Conservation (phyloP, 2,329 filamentous ascomycete genomes). For the Pezicula radicicola region DNA sequence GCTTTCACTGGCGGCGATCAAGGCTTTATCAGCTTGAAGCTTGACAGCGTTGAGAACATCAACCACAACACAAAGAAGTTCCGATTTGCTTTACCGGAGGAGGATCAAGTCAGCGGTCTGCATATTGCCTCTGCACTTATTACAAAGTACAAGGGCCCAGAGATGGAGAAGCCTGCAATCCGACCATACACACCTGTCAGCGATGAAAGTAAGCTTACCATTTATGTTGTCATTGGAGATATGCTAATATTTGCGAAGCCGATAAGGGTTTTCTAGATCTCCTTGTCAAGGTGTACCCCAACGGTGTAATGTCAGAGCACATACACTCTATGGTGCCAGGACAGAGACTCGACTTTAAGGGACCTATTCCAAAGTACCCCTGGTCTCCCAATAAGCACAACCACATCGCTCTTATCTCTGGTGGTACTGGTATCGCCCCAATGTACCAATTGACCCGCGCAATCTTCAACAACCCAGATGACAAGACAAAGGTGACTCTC, state of each 20-base stretch:
- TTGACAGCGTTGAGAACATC: constrained; percentile 74
- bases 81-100: constrained; percentile 81
- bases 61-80: constrained; percentile 96
- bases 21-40: constrained; percentile 79
- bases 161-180: constrained; percentile 80
- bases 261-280: constrained; percentile 80
- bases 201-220: constrained; percentile 66
- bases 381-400: constrained; percentile 92
- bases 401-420: constrained; percentile 84
- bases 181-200: constrained; percentile 91
- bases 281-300: constrained; percentile 86
- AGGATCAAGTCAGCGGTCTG: constrained; percentile 81
- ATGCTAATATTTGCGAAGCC: constrained; percentile 44
- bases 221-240: constrained; percentile 2
- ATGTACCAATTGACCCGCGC: constrained; percentile 93
- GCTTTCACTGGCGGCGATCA: constrained; percentile 83
- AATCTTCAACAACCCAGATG: constrained; percentile 94
- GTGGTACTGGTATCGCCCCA: constrained; percentile 93
- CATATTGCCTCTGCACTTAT: constrained; percentile 81
- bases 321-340: constrained; percentile 79
- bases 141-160: constrained; percentile 86
- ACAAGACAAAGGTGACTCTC: constrained; percentile 97
- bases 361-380: constrained; percentile 88
- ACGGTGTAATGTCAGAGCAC: constrained; percentile 89
- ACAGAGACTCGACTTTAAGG: constrained; percentile 87